Base-by-base conservation (phyloP, 2,329 filamentous ascomycete species). In the Aspergillus flavus region DNA sequence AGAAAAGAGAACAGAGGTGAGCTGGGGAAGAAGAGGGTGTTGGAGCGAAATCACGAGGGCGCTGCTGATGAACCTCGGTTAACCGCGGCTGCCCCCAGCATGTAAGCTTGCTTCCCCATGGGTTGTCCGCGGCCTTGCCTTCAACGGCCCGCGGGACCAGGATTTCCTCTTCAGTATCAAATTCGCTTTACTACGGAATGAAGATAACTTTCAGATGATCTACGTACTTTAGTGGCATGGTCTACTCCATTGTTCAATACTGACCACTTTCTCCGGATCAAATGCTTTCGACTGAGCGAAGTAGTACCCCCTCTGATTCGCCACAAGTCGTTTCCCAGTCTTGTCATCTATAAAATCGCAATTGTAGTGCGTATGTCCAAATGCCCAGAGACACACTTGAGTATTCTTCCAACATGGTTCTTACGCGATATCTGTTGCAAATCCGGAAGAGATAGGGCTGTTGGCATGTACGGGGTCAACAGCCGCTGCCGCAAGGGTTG, bases 341-440 rank as follows among this genome's bases (percentile, higher is more conserved):
- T 61, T 57, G 6, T 70, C 70, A 16, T 78, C 74, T 9, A 64
- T 54, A 58, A 78, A 82, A 57, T 78, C 73, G 67, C 76, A 81
- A 65, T 80, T 82, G 64, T 74, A 82, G 69, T 84, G 82, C 14
- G 82, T 84, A 66, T 84, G 82, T 2, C 82, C 81, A 72, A 82
- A 84, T 2, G 78, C 81, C 82, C 81, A 84, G 3, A 81, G 26
- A 41, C 70, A 73, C 5, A 84, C 81, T 4, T 63, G 71, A 0
- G 61, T 63, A 59, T 70, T 76, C 36, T 59, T 73, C 78, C 78
- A 83, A 59, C 81, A 82, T 14, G 61, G 32, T 57, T 83, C 73
- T 1, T 43, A 61, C 0, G 67, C 71, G 52, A 84, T 66, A 66
- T 83, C 78, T 3, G 81, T 83, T 23, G 76, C 72, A 65, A 84